Evolutionary conservation across 805 yeast genomes (phyloP).

Genomic region (Huiozyma sinensis): DNA sequence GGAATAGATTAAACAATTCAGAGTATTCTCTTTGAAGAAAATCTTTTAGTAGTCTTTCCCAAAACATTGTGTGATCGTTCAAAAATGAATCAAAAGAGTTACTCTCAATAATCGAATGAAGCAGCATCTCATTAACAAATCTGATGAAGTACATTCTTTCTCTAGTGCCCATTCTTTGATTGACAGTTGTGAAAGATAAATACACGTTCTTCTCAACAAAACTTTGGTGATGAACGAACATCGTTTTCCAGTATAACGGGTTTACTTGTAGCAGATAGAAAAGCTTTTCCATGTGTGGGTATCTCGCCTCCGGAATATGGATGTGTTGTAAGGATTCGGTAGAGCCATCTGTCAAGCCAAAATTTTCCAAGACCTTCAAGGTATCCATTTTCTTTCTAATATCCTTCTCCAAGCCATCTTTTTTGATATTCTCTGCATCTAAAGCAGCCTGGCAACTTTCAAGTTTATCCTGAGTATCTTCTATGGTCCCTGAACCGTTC

Average conservation of each 20-base stretch:
- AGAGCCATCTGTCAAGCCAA: conserved; percentile 31
- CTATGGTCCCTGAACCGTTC: conserved; percentile 62
- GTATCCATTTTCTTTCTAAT: conserved; percentile 72
- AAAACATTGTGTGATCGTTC: conserved; percentile 25
- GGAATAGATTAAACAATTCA: conserved; percentile 26
- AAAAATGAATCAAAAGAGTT: conserved; percentile 18
- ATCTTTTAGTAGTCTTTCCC: conserved; percentile 34
- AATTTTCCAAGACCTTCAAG: conserved; percentile 65
- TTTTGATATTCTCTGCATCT: conserved; percentile 54
- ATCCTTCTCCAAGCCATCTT: conserved; percentile 61
- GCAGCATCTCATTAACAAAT: conserved; percentile 40
- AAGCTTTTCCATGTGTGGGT: conserved; percentile 50
- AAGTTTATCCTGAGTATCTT: conserved; percentile 60
- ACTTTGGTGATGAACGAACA: conserved; percentile 33
- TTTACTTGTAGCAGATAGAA: conserved; percentile 80
- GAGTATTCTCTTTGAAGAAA: conserved; percentile 32
- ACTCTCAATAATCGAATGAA: conserved; percentile 29
- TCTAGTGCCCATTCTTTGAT: conserved; percentile 31
- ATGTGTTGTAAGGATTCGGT: neutral
- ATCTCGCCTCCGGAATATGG: conserved; percentile 8
- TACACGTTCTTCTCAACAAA: conserved; percentile 22
- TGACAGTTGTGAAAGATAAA: conserved; percentile 21
- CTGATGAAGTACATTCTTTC: conserved; percentile 63
- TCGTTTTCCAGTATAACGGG: conserved; percentile 54
- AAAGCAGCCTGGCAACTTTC: conserved; percentile 60